Conservation (phyloP, 2,329 filamentous ascomycete species). For the Penicillium aurantiogriseum region DNA sequence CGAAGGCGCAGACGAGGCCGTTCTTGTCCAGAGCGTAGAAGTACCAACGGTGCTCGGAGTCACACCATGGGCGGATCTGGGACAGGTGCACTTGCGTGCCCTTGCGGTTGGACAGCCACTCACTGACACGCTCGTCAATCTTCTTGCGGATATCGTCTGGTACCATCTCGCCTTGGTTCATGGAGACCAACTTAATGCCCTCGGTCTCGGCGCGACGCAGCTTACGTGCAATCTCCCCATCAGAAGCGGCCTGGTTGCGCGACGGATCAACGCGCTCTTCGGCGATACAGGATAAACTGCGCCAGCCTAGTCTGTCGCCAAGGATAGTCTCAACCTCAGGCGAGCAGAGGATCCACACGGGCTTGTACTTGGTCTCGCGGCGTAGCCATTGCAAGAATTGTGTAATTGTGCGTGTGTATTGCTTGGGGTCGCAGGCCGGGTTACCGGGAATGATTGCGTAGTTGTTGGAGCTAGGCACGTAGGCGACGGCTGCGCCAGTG, state of each 20-base stretch:
- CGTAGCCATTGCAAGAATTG: constrained; percentile 74
- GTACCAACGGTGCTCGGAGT: constrained; percentile 79
- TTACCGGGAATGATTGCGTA: constrained; percentile 85
- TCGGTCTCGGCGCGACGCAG: constrained; percentile 77
- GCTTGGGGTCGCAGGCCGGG: constrained; percentile 75
- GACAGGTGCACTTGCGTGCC: constrained; percentile 87
- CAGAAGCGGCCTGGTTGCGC: constrained; percentile 65
- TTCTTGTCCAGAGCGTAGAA: constrained; percentile 74
- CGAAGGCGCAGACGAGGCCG: constrained; percentile 70
- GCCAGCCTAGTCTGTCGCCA: constrained; percentile 78
- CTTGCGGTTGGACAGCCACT: constrained; percentile 78
- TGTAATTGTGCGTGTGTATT: constrained; percentile 71
- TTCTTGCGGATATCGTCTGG: constrained; percentile 66
- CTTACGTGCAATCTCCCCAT: constrained; percentile 69
- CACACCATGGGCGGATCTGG: constrained; percentile 84
- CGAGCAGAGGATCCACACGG: constrained; percentile 87
- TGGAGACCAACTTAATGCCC: constrained; percentile 75
- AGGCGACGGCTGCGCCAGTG: constrained; percentile 82
- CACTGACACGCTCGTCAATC: constrained; percentile 69
- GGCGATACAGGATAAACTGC: constrained; percentile 80
- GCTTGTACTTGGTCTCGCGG: constrained; percentile 69
- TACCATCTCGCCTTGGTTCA: constrained; percentile 62
- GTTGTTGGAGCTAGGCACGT: constrained; percentile 67
- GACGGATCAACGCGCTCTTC: constrained; percentile 81
- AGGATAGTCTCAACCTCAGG: constrained; percentile 75